Conservation (phyloP, 345 rosid genomes). For the Eucalyptus pauciflora region DNA sequence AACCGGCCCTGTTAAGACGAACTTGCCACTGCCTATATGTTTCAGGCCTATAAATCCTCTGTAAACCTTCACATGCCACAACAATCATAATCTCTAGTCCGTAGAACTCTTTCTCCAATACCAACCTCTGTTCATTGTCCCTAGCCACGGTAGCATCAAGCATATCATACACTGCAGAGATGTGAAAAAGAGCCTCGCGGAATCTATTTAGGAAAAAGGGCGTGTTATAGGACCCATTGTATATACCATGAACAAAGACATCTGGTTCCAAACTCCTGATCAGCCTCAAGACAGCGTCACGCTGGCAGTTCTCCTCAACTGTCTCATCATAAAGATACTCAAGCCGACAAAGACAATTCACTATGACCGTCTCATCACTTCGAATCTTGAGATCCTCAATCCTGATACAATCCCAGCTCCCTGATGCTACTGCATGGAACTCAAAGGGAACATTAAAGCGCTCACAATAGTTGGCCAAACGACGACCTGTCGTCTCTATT, state of each 20-base stretch:
- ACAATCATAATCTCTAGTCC: conserved; percentile 60
- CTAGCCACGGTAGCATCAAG: conserved; percentile 31
- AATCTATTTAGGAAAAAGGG: conserved; percentile 80
- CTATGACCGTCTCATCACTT: conserved; percentile 49
- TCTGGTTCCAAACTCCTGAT: conserved; percentile 54
- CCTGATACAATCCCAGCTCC: conserved; percentile 66
- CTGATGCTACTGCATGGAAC: conserved; percentile 44
- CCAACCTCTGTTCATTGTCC: conserved; percentile 41
- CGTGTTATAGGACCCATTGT: conserved; percentile 58
- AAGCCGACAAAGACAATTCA: conserved; percentile 32
- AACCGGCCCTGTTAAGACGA: conserved; percentile 54
- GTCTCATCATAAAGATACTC: conserved; percentile 58
- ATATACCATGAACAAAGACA: conserved; percentile 36
- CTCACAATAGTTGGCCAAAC: conserved; percentile 54
- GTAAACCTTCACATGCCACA: conserved; percentile 70
- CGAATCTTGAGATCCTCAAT: conserved; percentile 58
- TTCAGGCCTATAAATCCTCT: conserved; percentile 79
- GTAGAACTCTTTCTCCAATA: conserved; percentile 43
- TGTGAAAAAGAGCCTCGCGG: conserved; percentile 71
- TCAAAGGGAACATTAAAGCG: conserved; percentile 73
- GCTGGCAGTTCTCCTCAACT: conserved; percentile 44
- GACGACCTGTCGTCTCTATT: conserved; percentile 63
- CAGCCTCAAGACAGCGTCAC: conserved; percentile 41
- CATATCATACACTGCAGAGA: conserved; percentile 59
- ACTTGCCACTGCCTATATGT: conserved; percentile 79